Base-by-base conservation (phyloP, 306 rosid species). In the Abrus precatorius region DNA sequence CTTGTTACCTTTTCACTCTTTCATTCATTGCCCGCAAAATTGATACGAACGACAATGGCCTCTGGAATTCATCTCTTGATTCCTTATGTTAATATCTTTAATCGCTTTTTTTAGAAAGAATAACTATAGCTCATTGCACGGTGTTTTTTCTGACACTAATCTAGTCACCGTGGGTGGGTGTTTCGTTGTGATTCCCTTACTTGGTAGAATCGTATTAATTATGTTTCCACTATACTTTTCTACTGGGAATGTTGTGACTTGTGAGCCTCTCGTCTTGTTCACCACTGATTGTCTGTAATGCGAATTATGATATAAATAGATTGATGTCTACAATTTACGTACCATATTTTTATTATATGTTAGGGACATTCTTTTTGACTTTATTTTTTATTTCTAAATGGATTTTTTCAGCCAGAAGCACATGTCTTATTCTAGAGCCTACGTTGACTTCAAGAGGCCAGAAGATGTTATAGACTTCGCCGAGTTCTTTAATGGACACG, bases 381-480 rank as follows among this genome's bases (percentile, higher is more conserved):
- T 56, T 34, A 67, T 45, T 1, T 54, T 55, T 38, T 85, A 9
- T 20, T 45, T 65, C 76, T 75, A 61, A 79, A 79, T 77, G 60
- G 30, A 56, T 74, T 82, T 90, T 83, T 90, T 84, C 91, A 92
- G 97, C 84, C 86, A 78, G 77, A 90, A 90, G 83, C 77, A 83
- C 80, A 53, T 55, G 3, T 85, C 89, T n/a, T 87, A 80, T 87
- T 92, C 92, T 62, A 90, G 92, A 85, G 97, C 97, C 32, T 92
- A 90, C 84, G 71, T 92, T 83, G 87, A 90, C 85, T 90, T 92
- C 84, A 90, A 88, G 79, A 85, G 61, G 70, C 88, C 92, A n/a
- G 92, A 90, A 59, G 97, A 92, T 60, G 97, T 92, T 82, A n/a
- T 92, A 45, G 88, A 88, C 54, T 92, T 92, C 28, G 94, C 97